These are phyloP conservation scores for Mesotaenium endlicherianum DNA, from an alignment of 139 green algal genomes.

Conservation along the genomic window DNA sequence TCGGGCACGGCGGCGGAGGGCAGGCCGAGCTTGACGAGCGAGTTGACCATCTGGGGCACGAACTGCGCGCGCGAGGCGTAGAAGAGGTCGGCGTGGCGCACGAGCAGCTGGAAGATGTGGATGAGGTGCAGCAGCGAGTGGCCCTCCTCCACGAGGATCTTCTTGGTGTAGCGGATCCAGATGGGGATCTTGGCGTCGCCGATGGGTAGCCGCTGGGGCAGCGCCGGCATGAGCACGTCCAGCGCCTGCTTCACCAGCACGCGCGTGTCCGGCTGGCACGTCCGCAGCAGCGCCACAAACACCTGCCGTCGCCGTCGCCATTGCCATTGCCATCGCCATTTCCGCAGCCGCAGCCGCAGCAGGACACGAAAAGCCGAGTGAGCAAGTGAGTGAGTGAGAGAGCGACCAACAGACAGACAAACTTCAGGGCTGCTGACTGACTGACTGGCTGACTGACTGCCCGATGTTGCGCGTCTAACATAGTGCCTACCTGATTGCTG, in stretches of 20 bases:
- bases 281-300: conserved; percentile 82
- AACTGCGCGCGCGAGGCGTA: conserved; percentile 77
- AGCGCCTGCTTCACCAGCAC: conserved; percentile 77
- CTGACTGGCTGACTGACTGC: neutral
- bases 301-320: conserved; percentile 61
- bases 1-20: conserved; percentile 67
- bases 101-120: conserved; percentile 88
- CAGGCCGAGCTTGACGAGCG: conserved; percentile 70
- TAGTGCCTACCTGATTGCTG: no score
- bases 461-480: no score
- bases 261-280: conserved; percentile 71
- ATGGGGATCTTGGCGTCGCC: conserved; percentile 62
- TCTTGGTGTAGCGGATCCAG: conserved; percentile 80
- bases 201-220: conserved; percentile 60
- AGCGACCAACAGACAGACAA: no score
- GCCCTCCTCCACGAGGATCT: conserved; percentile 79
- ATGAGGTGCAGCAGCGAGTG: conserved; percentile 70
- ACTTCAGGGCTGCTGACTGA: neutral
- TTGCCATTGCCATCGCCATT: neutral
- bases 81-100: conserved; percentile 84
- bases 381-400: no score
- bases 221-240: conserved; percentile 80
- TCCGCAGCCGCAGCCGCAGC: neutral
- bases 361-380: neutral
- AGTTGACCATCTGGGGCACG: conserved; percentile 86